Evolutionary conservation across 2,329 filamentous ascomycete species (phyloP).

Genomic region (Dactylella cylindrospora): DNA sequence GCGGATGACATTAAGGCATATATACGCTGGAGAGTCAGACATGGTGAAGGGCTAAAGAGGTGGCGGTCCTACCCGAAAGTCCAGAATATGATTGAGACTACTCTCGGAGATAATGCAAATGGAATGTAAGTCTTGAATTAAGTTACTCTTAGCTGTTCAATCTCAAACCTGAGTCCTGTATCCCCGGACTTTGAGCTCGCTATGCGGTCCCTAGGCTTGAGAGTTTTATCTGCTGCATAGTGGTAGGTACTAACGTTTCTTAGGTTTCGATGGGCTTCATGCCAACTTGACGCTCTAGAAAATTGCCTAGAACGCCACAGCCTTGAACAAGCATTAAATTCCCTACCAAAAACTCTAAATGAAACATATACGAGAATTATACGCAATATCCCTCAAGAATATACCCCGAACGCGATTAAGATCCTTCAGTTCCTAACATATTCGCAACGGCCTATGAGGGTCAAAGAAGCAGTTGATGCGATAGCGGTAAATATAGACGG

Average conservation of each 20-base stretch:
- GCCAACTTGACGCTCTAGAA: slow-evolving; percentile 49
- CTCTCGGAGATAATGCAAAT: slow-evolving; percentile 44
- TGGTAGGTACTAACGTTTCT: slow-evolving; percentile 10
- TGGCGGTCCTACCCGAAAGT: slow-evolving; percentile 47
- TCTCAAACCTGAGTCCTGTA: not conserved
- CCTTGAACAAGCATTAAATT: slow-evolving; percentile 40
- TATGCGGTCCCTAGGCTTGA: too few species aligned
- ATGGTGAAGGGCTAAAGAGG: slow-evolving; percentile 46
- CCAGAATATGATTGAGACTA: slow-evolving; percentile 13
- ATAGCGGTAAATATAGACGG: slow-evolving; percentile 48
- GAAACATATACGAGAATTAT: slow-evolving; percentile 49
- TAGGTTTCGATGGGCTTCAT: slow-evolving; percentile 50
- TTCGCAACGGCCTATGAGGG: slow-evolving; percentile 47
- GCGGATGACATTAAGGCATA: slow-evolving; percentile 10
- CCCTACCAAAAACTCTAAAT: slow-evolving; percentile 45
- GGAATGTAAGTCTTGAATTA: slow-evolving; percentile 51
- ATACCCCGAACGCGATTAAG: slow-evolving; percentile 44
- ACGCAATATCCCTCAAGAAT: slow-evolving; percentile 43
- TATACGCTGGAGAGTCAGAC: slow-evolving; percentile 26
- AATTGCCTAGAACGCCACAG: slow-evolving; percentile 40
- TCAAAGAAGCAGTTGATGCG: slow-evolving; percentile 50
- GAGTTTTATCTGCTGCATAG: not conserved
- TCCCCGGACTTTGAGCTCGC: too few species aligned
- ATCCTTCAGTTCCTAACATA: slow-evolving; percentile 49
- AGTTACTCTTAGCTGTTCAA: slow-evolving; percentile 7